Percentiles rank a stretch among this genome's conserved stretches.
phyloP scores from a whole-genome alignment of 2,329 filamentous ascomycete genomes.

The Botryotinia convoluta region DNA sequence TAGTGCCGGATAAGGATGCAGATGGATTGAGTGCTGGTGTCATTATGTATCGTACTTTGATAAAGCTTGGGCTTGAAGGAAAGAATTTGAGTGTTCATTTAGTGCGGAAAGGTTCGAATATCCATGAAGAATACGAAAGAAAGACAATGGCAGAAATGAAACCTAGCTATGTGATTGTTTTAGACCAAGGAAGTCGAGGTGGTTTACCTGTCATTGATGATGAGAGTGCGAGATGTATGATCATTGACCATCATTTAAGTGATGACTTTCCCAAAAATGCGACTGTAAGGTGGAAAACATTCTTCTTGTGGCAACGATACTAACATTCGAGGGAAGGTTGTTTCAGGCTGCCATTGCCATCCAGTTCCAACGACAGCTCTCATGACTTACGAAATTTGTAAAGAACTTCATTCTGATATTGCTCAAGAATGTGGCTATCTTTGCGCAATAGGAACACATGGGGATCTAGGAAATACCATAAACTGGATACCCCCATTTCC shows the following conservation, averaged over 20 bases:
- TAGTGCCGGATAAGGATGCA: slow-evolving; percentile 68
- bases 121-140: slow-evolving; percentile 55
- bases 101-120: slow-evolving; percentile 55
- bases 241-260: slow-evolving; percentile 63
- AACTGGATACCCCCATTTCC: slow-evolving; percentile 68
- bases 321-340: slow-evolving; percentile 41
- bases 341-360: slow-evolving; percentile 62
- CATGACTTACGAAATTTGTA: slow-evolving; percentile 63
- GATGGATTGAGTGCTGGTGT: slow-evolving; percentile 64
- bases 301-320: not conserved
- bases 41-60: slow-evolving; percentile 59
- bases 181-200: slow-evolving; percentile 62
- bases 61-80: slow-evolving; percentile 54
- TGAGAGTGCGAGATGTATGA: slow-evolving; percentile 48
- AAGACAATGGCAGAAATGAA: slow-evolving; percentile 48
- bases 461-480: slow-evolving; percentile 61
- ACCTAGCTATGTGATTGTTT: slow-evolving; percentile 59
- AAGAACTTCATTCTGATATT: slow-evolving; percentile 52
- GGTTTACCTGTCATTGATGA: slow-evolving; percentile 52
- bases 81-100: slow-evolving; percentile 57
- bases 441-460: slow-evolving; percentile 63
- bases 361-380: slow-evolving; percentile 64
- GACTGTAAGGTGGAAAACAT: slow-evolving; percentile 22
- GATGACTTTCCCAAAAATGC: slow-evolving; percentile 54
- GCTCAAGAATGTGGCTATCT: slow-evolving; percentile 55